Base-by-base conservation (phyloP, 2,329 filamentous ascomycete species). In the Paecilomyces variotii region DNA sequence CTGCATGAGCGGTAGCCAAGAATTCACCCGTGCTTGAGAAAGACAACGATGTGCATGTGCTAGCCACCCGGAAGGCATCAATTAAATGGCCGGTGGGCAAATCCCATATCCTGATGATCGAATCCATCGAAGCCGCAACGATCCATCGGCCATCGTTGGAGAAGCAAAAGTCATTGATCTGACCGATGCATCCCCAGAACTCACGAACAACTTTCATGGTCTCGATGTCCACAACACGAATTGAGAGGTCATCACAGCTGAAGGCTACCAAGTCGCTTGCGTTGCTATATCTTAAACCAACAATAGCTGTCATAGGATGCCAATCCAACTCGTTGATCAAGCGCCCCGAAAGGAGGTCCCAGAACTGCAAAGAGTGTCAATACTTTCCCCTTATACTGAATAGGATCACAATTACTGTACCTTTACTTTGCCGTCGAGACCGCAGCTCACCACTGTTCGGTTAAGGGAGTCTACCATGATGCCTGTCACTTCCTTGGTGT, bases 131-230 rank as follows among this genome's bases (percentile, higher is more conserved):
- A 11, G 91, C 89, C 25, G 91, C 90, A 58, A 97, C 85, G 64
- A 99, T 86, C 94, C 94, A 99, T 58, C 91, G 85, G 7, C 93
- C 93, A 71, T 97, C 92, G 64, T 87, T 90, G 2, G 93, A 97
- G 76, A 99, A 97, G 67, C 85, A 87, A 60, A 92, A 87, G 73
- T 94, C 90, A 67, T 88, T 91, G 64, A 94, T 87, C 57, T 82
- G 78, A 12, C 84, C 86, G 34, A 84, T 79, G 59, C 88, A 90
- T 1, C 90, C 90, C 87, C 91, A 94, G 58, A 99, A 87, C 72
- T 97, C 93, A 81, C 94, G 87, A 63, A 99, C 91, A 0, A 93
- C 87, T 71, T 89, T 91, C 72, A 88, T 90, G 0, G 93, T 97
- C 67, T 92, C 89, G 59, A 95, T 86, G 67, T 99, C 94, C 11